These are phyloP conservation scores for Lagenidium giganteum DNA, from an alignment of 352 stramenopile genomes.

Conservation along the genomic window DNA sequence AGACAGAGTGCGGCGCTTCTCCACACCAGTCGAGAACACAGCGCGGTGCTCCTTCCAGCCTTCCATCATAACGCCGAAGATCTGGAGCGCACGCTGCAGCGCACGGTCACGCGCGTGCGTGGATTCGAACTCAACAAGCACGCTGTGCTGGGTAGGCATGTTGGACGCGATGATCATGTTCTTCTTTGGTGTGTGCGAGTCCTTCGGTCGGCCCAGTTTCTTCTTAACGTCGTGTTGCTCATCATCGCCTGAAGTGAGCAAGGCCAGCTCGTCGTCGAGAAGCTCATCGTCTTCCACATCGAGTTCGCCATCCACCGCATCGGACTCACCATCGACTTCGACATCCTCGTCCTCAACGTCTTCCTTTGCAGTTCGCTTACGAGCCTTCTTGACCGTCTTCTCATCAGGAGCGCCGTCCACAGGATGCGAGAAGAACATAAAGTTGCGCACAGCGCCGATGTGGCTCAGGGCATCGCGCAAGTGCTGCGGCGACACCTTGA, in stretches of 20 bases:
- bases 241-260: no score
- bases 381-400: no score
- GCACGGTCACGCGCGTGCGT: conserved; percentile 39
- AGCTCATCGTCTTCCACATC: conserved; percentile 5
- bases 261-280: conserved; percentile 7
- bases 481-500: conserved; percentile 60
- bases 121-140: conserved; percentile 71
- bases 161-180: conserved; percentile 77
- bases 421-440: conserved; percentile 66
- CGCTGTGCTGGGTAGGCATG: conserved; percentile 60
- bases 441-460: conserved; percentile 61
- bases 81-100: conserved; percentile 73
- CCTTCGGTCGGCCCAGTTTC: conserved; percentile 14
- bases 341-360: conserved; percentile 13
- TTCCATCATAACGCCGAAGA: conserved; percentile 86
- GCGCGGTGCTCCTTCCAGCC: conserved; percentile 80
- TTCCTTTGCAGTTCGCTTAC: no score
- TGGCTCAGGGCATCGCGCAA: conserved; percentile 57
- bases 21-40: conserved; percentile 56
- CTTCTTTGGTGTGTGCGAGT: conserved; percentile 35
- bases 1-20: conserved; percentile 48
- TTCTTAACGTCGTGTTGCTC: conserved; percentile 23
- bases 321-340: conserved; percentile 8
- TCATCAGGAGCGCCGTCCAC: conserved; percentile 52
- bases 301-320: conserved; percentile 3